Evolutionary conservation across 257 asterid genomes (phyloP).

Genomic region (Ocimum tenuiflorum): DNA sequence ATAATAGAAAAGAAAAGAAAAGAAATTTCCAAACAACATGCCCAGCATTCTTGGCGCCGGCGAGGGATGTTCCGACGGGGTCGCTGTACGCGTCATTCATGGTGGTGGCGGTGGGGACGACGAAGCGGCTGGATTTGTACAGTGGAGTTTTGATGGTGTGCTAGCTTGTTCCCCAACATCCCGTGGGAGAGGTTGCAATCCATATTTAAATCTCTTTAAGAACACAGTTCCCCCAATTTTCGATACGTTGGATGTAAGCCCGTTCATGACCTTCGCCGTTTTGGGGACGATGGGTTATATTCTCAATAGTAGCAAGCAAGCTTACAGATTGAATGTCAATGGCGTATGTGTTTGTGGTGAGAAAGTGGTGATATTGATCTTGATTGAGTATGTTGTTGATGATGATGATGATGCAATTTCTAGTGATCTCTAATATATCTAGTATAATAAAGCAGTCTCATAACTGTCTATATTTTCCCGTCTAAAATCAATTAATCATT

Average conservation of each 20-base stretch:
- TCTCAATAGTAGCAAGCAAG: constrained; percentile 45
- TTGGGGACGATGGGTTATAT: constrained; percentile 62
- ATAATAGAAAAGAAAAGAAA: too few relatives aligned
- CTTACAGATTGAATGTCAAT: constrained; percentile 17
- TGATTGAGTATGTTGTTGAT: too few relatives aligned
- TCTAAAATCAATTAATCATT: too few relatives aligned
- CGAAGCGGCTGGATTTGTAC: constrained; percentile 84
- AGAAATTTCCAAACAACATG: constrained; percentile 44
- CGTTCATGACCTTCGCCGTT: constrained; percentile 66
- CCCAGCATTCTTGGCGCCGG: constrained; percentile 83
- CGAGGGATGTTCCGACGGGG: constrained; percentile 32
- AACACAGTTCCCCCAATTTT: constrained; percentile 72
- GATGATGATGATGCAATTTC: too few relatives aligned
- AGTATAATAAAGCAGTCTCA: too few relatives aligned
- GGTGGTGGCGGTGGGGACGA: constrained; percentile 88
- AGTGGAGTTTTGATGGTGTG: constrained; percentile 78
- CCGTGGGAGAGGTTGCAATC: constrained; percentile 94
- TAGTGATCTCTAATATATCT: too few relatives aligned
- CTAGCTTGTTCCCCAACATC: constrained; percentile 88
- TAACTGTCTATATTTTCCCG: too few relatives aligned
- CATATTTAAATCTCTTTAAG: constrained; percentile 74
- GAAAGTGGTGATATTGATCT: too few relatives aligned
- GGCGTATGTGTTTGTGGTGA: too few relatives aligned
- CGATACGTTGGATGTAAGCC: constrained; percentile 69
- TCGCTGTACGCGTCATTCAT: constrained; percentile 74